phyloP scores from a whole-genome alignment of 2,329 filamentous ascomycete species.

The Penicillium corylophilum region DNA sequence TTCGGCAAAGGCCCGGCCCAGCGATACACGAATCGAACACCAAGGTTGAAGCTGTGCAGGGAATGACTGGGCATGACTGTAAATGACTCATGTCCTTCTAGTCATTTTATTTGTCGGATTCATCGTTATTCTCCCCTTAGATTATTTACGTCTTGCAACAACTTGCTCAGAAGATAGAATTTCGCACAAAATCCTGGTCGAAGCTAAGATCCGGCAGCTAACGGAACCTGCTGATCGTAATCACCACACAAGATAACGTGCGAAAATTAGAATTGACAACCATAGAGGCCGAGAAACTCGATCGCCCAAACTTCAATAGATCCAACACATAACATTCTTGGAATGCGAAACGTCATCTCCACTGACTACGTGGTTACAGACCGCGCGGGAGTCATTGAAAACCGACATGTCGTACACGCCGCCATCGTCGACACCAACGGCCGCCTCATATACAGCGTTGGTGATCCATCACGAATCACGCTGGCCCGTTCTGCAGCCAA shows the following conservation, averaged over 20 bases:
- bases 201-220: not conserved
- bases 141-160: not conserved
- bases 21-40: not conserved
- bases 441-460: conserved; percentile 41
- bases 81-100: not conserved
- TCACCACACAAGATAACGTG: not conserved
- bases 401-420: conserved; percentile 46
- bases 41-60: not conserved
- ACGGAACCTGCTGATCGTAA: conserved; percentile 1
- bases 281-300: not conserved
- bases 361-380: conserved; percentile 38
- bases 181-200: not conserved
- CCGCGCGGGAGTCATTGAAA: conserved; percentile 44
- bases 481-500: conserved; percentile 50
- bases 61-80: too few species aligned
- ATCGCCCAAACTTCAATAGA: not conserved
- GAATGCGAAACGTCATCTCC: conserved; percentile 9
- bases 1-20: not conserved
- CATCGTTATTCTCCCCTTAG: not conserved
- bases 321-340: not conserved
- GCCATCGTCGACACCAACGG: conserved; percentile 43
- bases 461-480: conserved; percentile 45
- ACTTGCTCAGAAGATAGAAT: not conserved
- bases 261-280: not conserved
- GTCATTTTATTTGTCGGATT: not conserved